These are phyloP conservation scores for Epichloe bromicola DNA, from an alignment of 2,329 filamentous ascomycete genomes.

Conservation along the genomic window DNA sequence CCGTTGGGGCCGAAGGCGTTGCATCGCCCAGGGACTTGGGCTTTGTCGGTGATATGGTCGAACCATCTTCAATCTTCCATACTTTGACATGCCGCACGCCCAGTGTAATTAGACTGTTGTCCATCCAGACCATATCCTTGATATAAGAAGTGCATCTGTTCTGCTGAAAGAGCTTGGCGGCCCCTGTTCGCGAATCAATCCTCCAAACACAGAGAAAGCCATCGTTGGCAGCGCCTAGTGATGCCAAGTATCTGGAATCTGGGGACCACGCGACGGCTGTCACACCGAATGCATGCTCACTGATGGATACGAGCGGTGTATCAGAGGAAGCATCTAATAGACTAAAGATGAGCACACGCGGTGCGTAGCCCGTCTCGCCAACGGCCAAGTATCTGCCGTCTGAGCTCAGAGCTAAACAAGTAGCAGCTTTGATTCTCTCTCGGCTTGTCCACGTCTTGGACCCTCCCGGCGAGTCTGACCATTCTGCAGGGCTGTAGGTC, in stretches of 20 bases:
- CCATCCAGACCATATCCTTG: constrained; percentile 83
- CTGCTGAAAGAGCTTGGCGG: constrained; percentile 68
- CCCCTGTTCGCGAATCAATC: constrained; percentile 69
- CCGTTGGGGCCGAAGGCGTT: constrained; percentile 16
- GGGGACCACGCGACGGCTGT: constrained; percentile 79
- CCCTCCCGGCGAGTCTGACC: constrained; percentile 44
- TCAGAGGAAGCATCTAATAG: constrained; percentile 71
- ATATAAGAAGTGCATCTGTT: constrained; percentile 85
- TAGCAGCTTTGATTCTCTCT: constrained; percentile 88
- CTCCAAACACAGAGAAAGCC: constrained; percentile 89
- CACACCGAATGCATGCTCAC: constrained; percentile 83
- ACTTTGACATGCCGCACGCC: constrained; percentile 88
- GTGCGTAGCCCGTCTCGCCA: constrained; percentile 89
- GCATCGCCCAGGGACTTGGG: constrained; percentile 37
- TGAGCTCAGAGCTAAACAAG: constrained; percentile 75
- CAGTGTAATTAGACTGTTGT: constrained; percentile 68
- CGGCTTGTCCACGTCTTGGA: constrained; percentile 75
- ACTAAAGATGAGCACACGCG: constrained; percentile 80
- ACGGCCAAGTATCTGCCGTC: constrained; percentile 83
- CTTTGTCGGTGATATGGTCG: constrained; percentile 49
- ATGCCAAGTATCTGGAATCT: constrained; percentile 76
- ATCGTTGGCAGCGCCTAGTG: constrained; percentile 78
- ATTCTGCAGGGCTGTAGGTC: constrained; percentile 31
- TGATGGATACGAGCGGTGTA: constrained; percentile 69
- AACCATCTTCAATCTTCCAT: constrained; percentile 68